A percentile compares a stretch with the other conserved stretches of the same genome.
phyloP scores from a whole-genome alignment of 2,329 filamentous ascomycete species.

The Tolypocladium capitatum region DNA sequence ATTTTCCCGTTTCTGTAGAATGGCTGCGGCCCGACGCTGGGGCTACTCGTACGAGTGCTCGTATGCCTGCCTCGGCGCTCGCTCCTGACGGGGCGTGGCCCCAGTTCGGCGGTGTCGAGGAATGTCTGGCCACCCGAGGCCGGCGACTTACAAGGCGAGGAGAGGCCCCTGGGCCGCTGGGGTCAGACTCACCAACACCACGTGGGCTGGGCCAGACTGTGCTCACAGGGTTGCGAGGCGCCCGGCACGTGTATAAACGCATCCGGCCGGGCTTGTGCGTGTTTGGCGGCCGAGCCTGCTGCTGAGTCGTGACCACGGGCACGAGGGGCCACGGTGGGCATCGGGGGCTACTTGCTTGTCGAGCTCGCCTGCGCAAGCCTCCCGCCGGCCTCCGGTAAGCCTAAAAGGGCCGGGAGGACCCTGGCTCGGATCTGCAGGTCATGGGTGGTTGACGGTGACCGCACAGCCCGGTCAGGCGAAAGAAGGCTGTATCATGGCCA shows the following conservation, averaged over 20 bases:
- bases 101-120: constrained; percentile 1
- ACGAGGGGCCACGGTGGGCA: not conserved
- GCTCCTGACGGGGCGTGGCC: not conserved
- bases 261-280: too few species aligned
- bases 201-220: not conserved
- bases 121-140: not conserved
- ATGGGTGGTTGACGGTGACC: not conserved
- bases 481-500: too few species aligned
- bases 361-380: not conserved
- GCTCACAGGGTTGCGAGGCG: not conserved
- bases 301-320: not conserved
- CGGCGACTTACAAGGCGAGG: not conserved
- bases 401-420: constrained; percentile 1
- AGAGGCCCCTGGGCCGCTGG: not conserved
- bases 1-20: not conserved
- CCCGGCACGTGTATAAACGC: not conserved
- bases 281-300: not conserved
- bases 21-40: not conserved
- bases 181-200: not conserved
- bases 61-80: not conserved
- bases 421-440: not conserved
- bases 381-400: too few species aligned
- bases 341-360: not conserved
- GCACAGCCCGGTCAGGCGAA: not conserved
- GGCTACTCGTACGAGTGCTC: not conserved